These are phyloP conservation scores for Vinca minor DNA, from an alignment of 257 asterid genomes.

Conservation along the genomic window DNA sequence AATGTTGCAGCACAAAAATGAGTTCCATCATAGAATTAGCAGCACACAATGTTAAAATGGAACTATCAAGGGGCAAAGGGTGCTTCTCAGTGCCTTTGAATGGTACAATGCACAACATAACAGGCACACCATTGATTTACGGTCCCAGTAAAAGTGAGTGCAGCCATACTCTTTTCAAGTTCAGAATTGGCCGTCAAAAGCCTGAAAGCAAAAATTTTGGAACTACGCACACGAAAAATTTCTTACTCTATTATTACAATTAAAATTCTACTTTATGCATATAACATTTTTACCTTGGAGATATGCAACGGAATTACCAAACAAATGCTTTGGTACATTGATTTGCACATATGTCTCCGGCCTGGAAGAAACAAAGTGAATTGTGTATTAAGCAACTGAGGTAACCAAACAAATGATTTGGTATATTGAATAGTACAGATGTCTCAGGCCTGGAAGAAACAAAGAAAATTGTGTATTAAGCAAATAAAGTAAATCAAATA, in stretches of 20 bases:
- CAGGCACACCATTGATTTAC: background rate
- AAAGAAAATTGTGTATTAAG: constrained; percentile 8
- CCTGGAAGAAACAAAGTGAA: constrained; percentile 33
- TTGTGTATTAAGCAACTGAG: background rate
- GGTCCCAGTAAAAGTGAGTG: background rate
- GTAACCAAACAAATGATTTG: constrained; percentile 77
- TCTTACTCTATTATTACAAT: background rate
- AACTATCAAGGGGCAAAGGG: background rate
- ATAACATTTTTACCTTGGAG: constrained; percentile 57
- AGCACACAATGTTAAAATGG: background rate
- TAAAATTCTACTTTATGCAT: background rate
- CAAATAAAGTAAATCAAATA: constrained; percentile 9
- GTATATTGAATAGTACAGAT: constrained; percentile 69
- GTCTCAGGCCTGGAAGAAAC: constrained; percentile 52
- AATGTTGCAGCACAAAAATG: background rate
- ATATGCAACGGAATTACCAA: constrained; percentile 76
- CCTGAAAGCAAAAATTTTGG: background rate
- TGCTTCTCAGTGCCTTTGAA: background rate
- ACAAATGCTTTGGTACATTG: constrained; percentile 74
- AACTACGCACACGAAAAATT: background rate
- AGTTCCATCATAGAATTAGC: background rate
- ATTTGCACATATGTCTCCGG: constrained; percentile 63
- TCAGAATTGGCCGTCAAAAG: background rate
- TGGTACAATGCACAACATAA: background rate
- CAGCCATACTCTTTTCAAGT: background rate